phyloP scores from a whole-genome alignment of 2,329 filamentous ascomycete genomes.

The Aaosphaeria pasadenensis region DNA sequence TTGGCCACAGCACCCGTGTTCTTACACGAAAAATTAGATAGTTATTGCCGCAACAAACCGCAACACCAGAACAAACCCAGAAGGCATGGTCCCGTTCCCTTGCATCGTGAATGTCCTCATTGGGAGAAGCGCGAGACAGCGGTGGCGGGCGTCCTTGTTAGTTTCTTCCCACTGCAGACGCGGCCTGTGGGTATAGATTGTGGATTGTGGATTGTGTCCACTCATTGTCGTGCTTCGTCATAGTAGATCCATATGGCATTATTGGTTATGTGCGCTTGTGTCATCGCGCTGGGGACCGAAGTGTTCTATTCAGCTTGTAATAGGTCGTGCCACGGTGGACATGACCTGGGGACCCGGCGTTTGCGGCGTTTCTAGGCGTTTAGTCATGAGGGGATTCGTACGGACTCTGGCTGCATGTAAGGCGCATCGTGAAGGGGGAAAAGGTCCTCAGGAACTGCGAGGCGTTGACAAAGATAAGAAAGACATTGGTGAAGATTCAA shows the following conservation, averaged over 20 bases:
- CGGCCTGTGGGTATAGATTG: background rate
- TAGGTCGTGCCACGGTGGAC: constrained; percentile 6
- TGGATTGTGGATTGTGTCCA: background rate
- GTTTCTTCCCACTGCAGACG: background rate
- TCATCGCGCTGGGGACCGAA: constrained; percentile 14
- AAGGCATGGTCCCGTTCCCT: constrained; percentile 10
- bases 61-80: constrained; percentile 13
- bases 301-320: constrained; percentile 1
- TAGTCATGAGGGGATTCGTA: background rate
- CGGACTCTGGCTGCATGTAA: background rate
- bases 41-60: background rate
- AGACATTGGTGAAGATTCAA: constrained; percentile 6
- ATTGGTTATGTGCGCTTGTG: constrained; percentile 12
- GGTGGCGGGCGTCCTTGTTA: constrained; percentile 3
- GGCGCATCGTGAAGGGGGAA: background rate
- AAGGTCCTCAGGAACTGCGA: background rate
- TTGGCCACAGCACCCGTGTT: too few species aligned
- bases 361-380: background rate
- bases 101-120: constrained; percentile 19
- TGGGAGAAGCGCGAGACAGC: constrained; percentile 5
- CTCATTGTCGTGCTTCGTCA: constrained; percentile 20
- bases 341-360: background rate
- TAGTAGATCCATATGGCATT: constrained; percentile 21
- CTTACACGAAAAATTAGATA: background rate
- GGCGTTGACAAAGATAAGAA: background rate